Percentiles rank a stretch among this genome's conserved stretches.
These are phyloP conservation scores for Quercus glauca DNA, from an alignment of 306 rosid genomes.

Conservation along the genomic window DNA sequence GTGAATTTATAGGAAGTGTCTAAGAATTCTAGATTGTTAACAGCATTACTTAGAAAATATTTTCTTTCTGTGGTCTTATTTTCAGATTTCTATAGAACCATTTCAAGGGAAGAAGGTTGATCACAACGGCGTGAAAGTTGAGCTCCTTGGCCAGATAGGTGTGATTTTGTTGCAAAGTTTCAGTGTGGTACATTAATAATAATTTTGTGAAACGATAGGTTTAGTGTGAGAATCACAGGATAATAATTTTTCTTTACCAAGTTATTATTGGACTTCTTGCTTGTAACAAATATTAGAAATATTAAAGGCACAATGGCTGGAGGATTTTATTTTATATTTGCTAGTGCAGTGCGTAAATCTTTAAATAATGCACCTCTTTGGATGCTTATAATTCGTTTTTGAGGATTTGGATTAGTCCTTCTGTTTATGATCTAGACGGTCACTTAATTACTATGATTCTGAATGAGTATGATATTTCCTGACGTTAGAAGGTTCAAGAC, in stretches of 20 bases:
- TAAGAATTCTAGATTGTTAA: neutral
- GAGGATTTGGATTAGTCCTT: neutral
- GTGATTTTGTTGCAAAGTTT: conserved; percentile 23
- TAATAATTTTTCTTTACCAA: neutral
- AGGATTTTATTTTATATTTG: neutral
- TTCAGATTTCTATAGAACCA: conserved; percentile 80
- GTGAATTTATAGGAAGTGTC: neutral
- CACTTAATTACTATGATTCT: too few relatives aligned
- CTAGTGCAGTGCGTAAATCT: neutral
- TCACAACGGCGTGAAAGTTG: conserved; percentile 94
- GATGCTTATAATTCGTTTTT: neutral
- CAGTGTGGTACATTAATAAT: neutral
- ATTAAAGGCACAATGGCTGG: neutral
- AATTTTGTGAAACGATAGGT: neutral
- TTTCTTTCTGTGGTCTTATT: conserved; percentile 16
- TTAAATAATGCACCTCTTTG: neutral
- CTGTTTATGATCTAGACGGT: too few relatives aligned
- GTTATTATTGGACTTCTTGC: neutral
- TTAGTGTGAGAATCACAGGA: neutral
- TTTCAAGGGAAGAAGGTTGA: conserved; percentile 95
- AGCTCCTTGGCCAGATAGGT: conserved; percentile 99
- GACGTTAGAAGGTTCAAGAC: too few relatives aligned
- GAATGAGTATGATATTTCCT: too few relatives aligned
- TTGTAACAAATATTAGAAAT: neutral
- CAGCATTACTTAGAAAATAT: neutral